Percentiles rank a stretch among this genome's conserved stretches.
Conservation (phyloP, 2,329 filamentous ascomycete genomes). For the Emmonsiellopsis sp. region DNA sequence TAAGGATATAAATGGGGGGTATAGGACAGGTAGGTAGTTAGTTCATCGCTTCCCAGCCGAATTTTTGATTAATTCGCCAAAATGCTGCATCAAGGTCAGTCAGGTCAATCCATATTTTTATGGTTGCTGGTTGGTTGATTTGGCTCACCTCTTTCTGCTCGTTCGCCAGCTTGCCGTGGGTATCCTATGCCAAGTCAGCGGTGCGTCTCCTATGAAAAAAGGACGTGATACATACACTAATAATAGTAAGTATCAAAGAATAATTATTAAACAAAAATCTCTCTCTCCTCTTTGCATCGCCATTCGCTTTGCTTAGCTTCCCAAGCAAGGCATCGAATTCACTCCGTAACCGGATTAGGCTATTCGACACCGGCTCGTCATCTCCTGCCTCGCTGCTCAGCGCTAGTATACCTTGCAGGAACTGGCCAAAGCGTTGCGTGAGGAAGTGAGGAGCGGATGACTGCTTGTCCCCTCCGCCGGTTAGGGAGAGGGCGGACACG, state of each 20-base stretch:
- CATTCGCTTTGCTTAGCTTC: slow-evolving; percentile 66
- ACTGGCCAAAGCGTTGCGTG: slow-evolving; percentile 91
- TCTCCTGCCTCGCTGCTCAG: slow-evolving; percentile 87
- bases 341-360: slow-evolving; percentile 63
- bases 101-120: neutral
- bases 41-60: neutral
- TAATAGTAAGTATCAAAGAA: slow-evolving; percentile 85
- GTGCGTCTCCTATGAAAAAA: slow-evolving; percentile 8
- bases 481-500: slow-evolving; percentile 45
- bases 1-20: neutral
- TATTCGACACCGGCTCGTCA: slow-evolving; percentile 82
- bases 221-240: slow-evolving; percentile 47
- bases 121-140: neutral
- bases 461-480: slow-evolving; percentile 31
- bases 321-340: slow-evolving; percentile 79
- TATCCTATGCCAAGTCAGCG: slow-evolving; percentile 26
- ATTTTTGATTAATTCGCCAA: neutral
- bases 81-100: slow-evolving; percentile 14
- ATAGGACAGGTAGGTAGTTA: neutral
- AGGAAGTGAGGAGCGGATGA: slow-evolving; percentile 71
- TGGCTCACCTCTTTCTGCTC: slow-evolving; percentile 55
- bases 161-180: slow-evolving; percentile 41
- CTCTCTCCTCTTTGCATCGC: slow-evolving; percentile 70
- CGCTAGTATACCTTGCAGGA: slow-evolving; percentile 73
- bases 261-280: slow-evolving; percentile 95